Evolutionary conservation across 345 rosid species (phyloP), one percentile per base, ranked within the genome.

Genomic region (Arabis hirsuta): DNA sequence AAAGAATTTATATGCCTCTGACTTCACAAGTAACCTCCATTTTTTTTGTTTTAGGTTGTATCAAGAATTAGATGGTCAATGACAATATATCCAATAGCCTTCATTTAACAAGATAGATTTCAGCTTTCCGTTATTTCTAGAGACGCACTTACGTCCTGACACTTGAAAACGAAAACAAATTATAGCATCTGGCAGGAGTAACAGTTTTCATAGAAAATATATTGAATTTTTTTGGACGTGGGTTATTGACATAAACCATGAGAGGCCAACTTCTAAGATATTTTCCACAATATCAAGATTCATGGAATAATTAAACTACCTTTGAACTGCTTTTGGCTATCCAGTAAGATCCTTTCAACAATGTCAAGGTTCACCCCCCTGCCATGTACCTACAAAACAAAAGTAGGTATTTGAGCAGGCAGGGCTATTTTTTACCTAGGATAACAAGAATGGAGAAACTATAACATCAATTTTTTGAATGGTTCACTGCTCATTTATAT

Each of bases 331-430:
- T 53, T 83, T 71, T 83, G 87, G 71, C 85, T 66, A 81, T 91
- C 96, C 80, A 83, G 34, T 32, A 91, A 83, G 56, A 86, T 77
- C 62, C 84, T 87, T 72, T 87, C 90, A 84, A 94, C 93, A 80
- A 84, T 82, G 76, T 86, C 89, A 67, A 77, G 64, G 72, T 88
- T 86, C 62, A 88, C 79, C 24, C 96, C 91, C 81, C 82, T 89
- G 62, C 96, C 88, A 74, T 89, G 93, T 79, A 94, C 86, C 98
- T 91, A 80, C 45, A 78, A 63, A 51, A 74, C 9, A 61, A 43
- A 54, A 12, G 72, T 44, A 52, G 7, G 16, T 22, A 50, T 56
- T 12, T 39, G 54, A 57, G 64, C 52, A 65, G 60, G 50, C 58
- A 29, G 52, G 19, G 6, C 14, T 47, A 45, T 50, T 16, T 65